Percentiles rank a stretch among this genome's conserved stretches.
Evolutionary conservation across 495 filamentous ascomycete genomes (phyloP).

Genomic region (Lasiosphaeria hispida): DNA sequence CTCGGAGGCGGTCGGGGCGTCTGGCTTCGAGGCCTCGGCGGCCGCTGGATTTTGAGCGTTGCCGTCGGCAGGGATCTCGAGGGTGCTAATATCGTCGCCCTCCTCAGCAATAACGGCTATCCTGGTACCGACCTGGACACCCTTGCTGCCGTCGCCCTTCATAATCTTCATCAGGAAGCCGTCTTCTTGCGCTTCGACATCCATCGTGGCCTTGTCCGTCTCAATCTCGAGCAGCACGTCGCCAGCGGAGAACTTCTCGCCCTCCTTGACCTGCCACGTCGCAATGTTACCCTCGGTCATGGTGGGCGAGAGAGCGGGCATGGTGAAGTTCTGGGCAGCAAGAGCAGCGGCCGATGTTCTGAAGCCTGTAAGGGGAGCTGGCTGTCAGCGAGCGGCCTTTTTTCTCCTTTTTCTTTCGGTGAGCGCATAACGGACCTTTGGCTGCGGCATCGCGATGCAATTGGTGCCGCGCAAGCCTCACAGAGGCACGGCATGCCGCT

Average conservation of each 20-base stretch:
- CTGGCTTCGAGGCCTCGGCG: constrained; percentile 20
- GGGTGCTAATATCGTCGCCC: constrained; percentile 66
- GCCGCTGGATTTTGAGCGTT: constrained; percentile 26
- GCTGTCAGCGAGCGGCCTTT: constrained; percentile 6
- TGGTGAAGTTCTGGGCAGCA: constrained; percentile 75
- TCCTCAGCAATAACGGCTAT: constrained; percentile 75
- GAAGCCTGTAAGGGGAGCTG: constrained; percentile 50
- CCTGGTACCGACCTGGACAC: constrained; percentile 65
- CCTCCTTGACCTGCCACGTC: constrained; percentile 74
- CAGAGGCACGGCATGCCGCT: constrained; percentile 48
- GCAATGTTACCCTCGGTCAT: constrained; percentile 86
- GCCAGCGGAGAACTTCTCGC: constrained; percentile 70
- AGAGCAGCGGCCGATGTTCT: constrained; percentile 53
- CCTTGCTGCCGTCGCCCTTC: constrained; percentile 66
- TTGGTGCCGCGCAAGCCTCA: constrained; percentile 45
- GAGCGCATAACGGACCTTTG: constrained; percentile 42
- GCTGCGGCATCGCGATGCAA: constrained; percentile 48
- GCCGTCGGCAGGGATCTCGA: constrained; percentile 67
- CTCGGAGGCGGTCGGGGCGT: constrained; percentile 24
- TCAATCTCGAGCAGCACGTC: constrained; percentile 84
- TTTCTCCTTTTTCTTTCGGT: constrained; percentile 7
- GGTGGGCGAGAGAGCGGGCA: constrained; percentile 83
- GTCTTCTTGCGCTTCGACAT: constrained; percentile 85
- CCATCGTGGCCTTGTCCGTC: constrained; percentile 87
- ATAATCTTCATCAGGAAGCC: constrained; percentile 76